phyloP scores from a whole-genome alignment of 1,139 yeast species.

The Saccharomyces pastorianus region DNA sequence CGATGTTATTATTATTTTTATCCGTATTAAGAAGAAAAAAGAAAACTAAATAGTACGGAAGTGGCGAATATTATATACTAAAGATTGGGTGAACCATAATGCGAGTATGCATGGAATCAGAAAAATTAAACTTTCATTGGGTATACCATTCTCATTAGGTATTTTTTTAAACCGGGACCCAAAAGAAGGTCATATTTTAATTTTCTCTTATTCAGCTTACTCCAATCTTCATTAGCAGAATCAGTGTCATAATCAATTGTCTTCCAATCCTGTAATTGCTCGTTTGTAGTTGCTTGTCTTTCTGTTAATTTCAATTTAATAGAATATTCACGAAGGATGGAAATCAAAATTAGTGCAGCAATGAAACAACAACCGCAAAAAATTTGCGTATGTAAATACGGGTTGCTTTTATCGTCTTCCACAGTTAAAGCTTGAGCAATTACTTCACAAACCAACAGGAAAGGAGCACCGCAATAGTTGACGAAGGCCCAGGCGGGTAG shows the following conservation, averaged over 20 bases:
- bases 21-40: no score
- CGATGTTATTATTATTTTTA: no score
- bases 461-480: constrained; percentile 41
- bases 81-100: no score
- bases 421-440: constrained; percentile 44
- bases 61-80: no score
- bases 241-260: constrained; percentile 8
- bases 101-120: no score
- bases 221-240: constrained; percentile 10
- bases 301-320: constrained; percentile 28
- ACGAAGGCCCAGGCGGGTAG: constrained; percentile 56
- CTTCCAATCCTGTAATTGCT: constrained; percentile 11
- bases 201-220: constrained; percentile 16
- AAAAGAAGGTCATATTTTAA: constrained; percentile 26
- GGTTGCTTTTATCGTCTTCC: constrained; percentile 30
- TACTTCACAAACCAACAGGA: constrained; percentile 43
- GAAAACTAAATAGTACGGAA: no score
- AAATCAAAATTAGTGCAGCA: constrained; percentile 30
- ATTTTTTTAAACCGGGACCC: constrained; percentile 20
- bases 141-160: constrained; percentile 33
- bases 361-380: constrained; percentile 47
- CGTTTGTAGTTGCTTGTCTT: constrained; percentile 8
- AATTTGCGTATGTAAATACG: constrained; percentile 53
- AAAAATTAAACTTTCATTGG: constrained; percentile 34
- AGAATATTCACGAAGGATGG: constrained; percentile 38